Base-by-base conservation (phyloP, 805 yeast species). In the Ogataea ramenticola region DNA sequence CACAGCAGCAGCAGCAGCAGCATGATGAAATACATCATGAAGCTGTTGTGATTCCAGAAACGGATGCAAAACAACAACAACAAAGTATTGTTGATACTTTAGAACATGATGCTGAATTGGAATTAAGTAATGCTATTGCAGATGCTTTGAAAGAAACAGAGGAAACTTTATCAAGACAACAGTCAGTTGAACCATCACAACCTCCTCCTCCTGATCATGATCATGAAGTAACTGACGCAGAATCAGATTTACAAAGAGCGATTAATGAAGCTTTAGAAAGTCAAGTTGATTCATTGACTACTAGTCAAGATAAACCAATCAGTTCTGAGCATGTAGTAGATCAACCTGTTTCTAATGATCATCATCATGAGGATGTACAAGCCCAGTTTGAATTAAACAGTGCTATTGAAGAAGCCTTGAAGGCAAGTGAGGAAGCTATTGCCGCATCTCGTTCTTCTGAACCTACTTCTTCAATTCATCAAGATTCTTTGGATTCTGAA, bases 331-430 rank as follows among this genome's bases (percentile, higher is more conserved):
- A 11, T 8, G 20, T 8, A 32, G 21, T 17, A n/a, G 20, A 32
- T n/a, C 12, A 32, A n/a, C 9, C 20, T 11, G 19, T 15, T 5
- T 19, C 9, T 4, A 32, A 16, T 4, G 20, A 20, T 3, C 26
- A 34, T 16, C 35, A 32, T 15, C 35, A 32, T 10, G 46, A 50
- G 20, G 52, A 49, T 33, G 52, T 49, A 12, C 41, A 46, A 4
- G 45, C 53, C 8, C 50, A 53, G 35, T 19, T 46, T 12, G 62
- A 58, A 41, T 46, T 59, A 27, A 52, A 49, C 40, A 51, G 47
- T 20, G 64, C 60, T 12, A 59, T 59, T 39, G 54, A 49, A 35
- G 62, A 55, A 14, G 60, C 59, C 2, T 42, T 55, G 17, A 49
- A 48, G 31, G 53, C 49, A 17, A 43, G 29, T 16, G 32, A 37